Percentiles rank a stretch among this genome's conserved stretches.
Evolutionary conservation across 2,329 filamentous ascomycete genomes (phyloP).

Genomic region (Colletotrichum camelliae): DNA sequence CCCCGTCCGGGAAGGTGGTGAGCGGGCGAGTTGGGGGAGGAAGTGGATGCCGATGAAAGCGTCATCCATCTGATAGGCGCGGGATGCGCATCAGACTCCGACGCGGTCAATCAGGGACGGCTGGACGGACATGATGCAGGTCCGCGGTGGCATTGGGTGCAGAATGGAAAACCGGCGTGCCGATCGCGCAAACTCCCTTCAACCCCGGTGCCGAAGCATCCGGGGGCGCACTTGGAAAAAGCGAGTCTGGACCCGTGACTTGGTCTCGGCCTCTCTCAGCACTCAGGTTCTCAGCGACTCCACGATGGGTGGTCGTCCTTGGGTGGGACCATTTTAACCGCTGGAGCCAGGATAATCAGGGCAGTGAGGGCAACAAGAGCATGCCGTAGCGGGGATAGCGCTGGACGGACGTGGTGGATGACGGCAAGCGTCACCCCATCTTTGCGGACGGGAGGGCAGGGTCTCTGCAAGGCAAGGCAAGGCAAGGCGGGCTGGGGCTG

Average conservation of each 20-base stretch:
- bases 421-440: conserved; percentile 15
- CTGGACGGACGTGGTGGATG: neutral
- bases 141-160: neutral
- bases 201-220: conserved; percentile 10
- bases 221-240: neutral
- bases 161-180: neutral
- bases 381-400: neutral
- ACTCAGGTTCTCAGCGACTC: neutral
- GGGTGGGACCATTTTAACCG: neutral
- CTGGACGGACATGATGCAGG: conserved; percentile 13
- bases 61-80: neutral
- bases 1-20: neutral
- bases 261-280: neutral
- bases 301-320: neutral
- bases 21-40: neutral
- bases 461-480: neutral
- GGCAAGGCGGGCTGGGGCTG: neutral
- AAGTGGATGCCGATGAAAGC: neutral
- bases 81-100: neutral
- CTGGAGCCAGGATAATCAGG: conserved; percentile 7
- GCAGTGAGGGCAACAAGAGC: neutral
- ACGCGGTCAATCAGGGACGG: conserved; percentile 3
- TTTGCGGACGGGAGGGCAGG: neutral
- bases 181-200: neutral
- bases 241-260: neutral